Percentiles rank a stretch among this genome's conserved stretches.
Conservation (phyloP, 495 filamentous ascomycete species). For the Xylaria intraflava region DNA sequence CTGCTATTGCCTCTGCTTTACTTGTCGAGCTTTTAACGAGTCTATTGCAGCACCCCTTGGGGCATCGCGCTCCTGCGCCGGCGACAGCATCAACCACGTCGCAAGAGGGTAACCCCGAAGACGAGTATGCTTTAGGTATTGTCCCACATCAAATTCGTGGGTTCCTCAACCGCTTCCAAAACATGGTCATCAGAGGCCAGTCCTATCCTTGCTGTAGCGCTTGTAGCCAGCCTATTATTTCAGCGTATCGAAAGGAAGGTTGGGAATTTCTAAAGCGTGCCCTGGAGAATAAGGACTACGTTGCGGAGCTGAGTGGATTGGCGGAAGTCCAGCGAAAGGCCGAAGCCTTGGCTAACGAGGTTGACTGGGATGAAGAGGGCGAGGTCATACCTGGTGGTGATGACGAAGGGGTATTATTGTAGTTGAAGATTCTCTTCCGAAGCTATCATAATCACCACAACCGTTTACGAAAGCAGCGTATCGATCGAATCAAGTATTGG, state of each 20-base stretch:
- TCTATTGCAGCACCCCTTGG: conserved; percentile 73
- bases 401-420: conserved; percentile 37
- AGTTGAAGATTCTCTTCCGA: conserved; percentile 14
- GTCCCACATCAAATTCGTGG: conserved; percentile 92
- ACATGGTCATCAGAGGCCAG: conserved; percentile 69
- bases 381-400: conserved; percentile 35
- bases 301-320: conserved; percentile 84
- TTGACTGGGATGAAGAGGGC: conserved; percentile 44
- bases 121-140: conserved; percentile 71
- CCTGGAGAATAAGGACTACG: conserved; percentile 75
- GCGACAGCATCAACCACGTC: conserved; percentile 20
- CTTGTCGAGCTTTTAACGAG: conserved; percentile 86
- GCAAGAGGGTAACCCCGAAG: conserved; percentile 49
- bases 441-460: conserved; percentile 14
- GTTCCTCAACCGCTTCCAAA: conserved; percentile 80
- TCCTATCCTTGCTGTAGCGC: conserved; percentile 90
- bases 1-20: conserved; percentile 85
- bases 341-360: conserved; percentile 43
- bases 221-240: conserved; percentile 70
- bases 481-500: conserved; percentile 21
- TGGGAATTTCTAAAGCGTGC: conserved; percentile 89
- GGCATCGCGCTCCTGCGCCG: conserved; percentile 54
- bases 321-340: conserved; percentile 85
- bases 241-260: conserved; percentile 62
- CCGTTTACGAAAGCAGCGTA: conserved; percentile 17